A percentile compares a stretch with the other conserved stretches of the same genome.
These are phyloP conservation scores for Suhomyces coccinellae DNA, from an alignment of 1,139 yeast species.

Conservation along the genomic window DNA sequence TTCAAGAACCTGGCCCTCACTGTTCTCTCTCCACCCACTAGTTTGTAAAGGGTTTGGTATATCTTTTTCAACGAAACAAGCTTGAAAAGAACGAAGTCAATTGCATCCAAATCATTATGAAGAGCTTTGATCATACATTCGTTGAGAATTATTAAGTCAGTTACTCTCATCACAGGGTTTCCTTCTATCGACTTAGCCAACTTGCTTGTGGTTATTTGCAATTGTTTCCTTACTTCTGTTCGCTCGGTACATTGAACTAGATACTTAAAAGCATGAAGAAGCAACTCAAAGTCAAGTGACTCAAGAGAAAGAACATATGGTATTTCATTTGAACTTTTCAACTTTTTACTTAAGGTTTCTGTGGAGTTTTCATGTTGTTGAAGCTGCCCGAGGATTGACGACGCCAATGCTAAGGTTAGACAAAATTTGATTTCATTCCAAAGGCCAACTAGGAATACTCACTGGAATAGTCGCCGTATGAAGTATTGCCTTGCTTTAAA, in stretches of 20 bases:
- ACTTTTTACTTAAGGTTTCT: too few species aligned
- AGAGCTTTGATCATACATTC: conserved; percentile 1
- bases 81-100: background rate
- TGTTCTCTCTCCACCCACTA: too few species aligned
- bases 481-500: background rate
- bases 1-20: background rate
- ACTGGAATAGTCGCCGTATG: background rate
- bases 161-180: background rate
- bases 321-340: too few species aligned
- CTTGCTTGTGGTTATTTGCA: background rate
- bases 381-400: too few species aligned
- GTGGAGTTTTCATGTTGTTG: too few species aligned
- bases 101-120: background rate
- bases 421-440: too few species aligned
- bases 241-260: background rate
- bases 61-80: conserved; percentile 1
- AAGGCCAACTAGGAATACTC: background rate
- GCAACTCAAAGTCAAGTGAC: background rate
- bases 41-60: background rate
- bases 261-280: background rate
- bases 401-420: too few species aligned
- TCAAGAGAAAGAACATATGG: background rate
- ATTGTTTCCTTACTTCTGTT: background rate
- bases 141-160: background rate
- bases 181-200: background rate